Percentiles rank a stretch among this genome's conserved stretches.
phyloP scores from a whole-genome alignment of 148 eudicot genomes.

The Rhododendron vialii region DNA sequence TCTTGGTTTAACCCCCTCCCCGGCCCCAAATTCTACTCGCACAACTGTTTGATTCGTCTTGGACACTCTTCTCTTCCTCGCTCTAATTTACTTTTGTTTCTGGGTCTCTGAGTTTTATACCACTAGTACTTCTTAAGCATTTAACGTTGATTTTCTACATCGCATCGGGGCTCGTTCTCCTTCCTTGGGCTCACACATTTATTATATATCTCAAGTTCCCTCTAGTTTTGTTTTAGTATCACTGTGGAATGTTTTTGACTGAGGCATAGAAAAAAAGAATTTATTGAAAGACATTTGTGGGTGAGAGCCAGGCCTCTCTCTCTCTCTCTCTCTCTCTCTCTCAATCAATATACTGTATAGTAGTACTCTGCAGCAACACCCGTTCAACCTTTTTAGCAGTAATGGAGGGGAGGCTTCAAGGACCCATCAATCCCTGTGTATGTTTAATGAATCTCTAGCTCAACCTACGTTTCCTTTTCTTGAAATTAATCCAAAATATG shows the following conservation, averaged over 20 bases:
- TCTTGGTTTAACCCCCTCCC: background rate
- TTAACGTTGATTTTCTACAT: background rate
- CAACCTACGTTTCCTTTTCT: background rate
- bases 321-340: background rate
- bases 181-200: background rate
- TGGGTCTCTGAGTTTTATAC: background rate
- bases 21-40: background rate
- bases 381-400: conserved; percentile 2
- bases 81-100: background rate
- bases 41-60: background rate
- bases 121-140: background rate
- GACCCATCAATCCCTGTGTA: conserved; percentile 56
- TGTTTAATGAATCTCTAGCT: conserved; percentile 14
- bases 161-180: background rate
- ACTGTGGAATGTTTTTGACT: background rate
- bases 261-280: background rate
- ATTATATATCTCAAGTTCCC: background rate
- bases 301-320: background rate
- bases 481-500: background rate
- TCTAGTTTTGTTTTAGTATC: background rate
- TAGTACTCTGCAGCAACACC: background rate
- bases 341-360: background rate
- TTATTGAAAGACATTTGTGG: background rate
- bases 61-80: background rate
- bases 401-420: conserved; percentile 51